Conservation (phyloP, 495 filamentous ascomycete genomes). For the Penicillium soppii region DNA sequence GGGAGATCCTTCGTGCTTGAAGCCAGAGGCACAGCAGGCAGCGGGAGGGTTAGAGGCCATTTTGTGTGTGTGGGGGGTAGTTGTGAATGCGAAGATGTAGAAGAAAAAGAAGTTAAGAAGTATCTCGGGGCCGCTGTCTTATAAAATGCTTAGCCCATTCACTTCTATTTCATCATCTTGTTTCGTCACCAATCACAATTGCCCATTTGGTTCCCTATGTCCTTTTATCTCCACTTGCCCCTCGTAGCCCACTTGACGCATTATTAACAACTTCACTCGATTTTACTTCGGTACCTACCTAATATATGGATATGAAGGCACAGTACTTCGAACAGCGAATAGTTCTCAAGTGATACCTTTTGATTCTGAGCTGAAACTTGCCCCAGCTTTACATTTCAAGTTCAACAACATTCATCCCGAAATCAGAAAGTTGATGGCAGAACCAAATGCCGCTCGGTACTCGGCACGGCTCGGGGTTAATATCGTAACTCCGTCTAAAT, state of each 20-base stretch:
- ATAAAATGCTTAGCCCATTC: background rate
- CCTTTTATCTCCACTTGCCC: slow-evolving; percentile 1
- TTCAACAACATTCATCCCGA: too few relatives aligned
- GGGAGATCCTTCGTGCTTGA: slow-evolving; percentile 48
- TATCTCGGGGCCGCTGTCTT: background rate
- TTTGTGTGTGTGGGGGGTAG: slow-evolving; percentile 9
- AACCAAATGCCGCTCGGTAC: background rate
- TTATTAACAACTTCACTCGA: too few relatives aligned
- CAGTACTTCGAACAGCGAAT: too few relatives aligned
- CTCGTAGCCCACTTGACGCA: background rate
- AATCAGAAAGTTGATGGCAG: too few relatives aligned
- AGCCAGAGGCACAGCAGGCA: slow-evolving; percentile 56
- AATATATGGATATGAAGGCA: too few relatives aligned
- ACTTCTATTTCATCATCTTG: background rate
- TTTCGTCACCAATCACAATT: background rate
- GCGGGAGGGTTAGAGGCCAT: slow-evolving; percentile 61
- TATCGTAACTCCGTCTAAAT: background rate
- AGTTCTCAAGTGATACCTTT: too few relatives aligned
- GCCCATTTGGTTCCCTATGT: background rate
- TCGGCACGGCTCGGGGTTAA: slow-evolving; percentile 1
- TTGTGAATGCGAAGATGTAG: background rate
- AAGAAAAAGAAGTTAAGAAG: too few relatives aligned
- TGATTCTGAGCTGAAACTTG: too few relatives aligned
- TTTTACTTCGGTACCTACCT: too few relatives aligned
- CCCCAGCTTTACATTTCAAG: too few relatives aligned